Percentiles rank a stretch among this genome's conserved stretches.
Evolutionary conservation across 2,329 filamentous ascomycete genomes (phyloP).

Genomic region (Colletotrichum ledebouriae): DNA sequence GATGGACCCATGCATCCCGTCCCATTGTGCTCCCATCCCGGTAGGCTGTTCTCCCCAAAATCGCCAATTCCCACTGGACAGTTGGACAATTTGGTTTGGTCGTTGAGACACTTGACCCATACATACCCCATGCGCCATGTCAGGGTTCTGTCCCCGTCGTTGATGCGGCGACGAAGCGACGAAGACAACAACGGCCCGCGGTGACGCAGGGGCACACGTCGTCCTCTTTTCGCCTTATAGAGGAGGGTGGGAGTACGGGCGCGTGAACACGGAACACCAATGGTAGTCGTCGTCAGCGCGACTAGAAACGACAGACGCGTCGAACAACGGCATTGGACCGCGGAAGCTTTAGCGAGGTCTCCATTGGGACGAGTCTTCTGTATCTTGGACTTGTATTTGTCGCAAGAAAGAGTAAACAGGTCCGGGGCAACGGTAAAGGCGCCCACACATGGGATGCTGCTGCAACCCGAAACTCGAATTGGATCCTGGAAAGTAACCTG

Average conservation of each 20-base stretch:
- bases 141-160: conserved; percentile 32
- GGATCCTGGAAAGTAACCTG: conserved; percentile 15
- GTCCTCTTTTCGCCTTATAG: conserved; percentile 14
- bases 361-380: conserved; percentile 29
- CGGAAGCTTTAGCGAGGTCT: conserved; percentile 26
- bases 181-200: conserved; percentile 30
- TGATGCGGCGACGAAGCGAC: conserved; percentile 36
- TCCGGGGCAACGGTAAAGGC: conserved; percentile 12
- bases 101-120: conserved; percentile 34
- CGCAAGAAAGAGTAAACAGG: background rate
- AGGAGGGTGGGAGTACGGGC: background rate
- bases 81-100: conserved; percentile 32
- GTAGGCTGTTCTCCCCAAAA: conserved; percentile 32
- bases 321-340: conserved; percentile 9
- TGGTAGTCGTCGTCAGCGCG: conserved; percentile 20
- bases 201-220: conserved; percentile 27
- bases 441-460: conserved; percentile 24
- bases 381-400: conserved; percentile 7
- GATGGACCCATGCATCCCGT: conserved; percentile 27
- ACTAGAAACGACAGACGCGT: conserved; percentile 29
- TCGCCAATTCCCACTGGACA: conserved; percentile 28
- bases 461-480: conserved; percentile 26
- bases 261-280: conserved; percentile 3
- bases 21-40: conserved; percentile 28
- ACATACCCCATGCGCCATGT: conserved; percentile 22